Conservation (phyloP, 805 yeast species). For the Candida pini region DNA sequence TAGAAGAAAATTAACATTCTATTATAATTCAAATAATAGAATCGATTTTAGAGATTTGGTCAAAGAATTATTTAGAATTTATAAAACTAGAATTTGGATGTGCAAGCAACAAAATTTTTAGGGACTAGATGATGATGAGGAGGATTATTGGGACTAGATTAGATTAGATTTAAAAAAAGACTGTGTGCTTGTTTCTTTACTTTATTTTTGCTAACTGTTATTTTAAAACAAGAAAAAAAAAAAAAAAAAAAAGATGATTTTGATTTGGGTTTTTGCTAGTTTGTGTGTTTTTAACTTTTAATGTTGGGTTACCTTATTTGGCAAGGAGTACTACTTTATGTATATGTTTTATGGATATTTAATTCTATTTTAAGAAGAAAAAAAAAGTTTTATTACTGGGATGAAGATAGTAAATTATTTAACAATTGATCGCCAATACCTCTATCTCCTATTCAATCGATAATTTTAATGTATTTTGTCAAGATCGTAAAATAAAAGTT, state of each 20-base stretch:
- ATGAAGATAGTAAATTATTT: no score
- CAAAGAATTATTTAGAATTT: constrained; percentile 65
- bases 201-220: neutral
- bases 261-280: neutral
- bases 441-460: no score
- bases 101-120: constrained; percentile 34
- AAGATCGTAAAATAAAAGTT: no score
- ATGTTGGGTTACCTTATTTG: neutral
- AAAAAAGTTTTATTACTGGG: no score
- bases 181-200: neutral
- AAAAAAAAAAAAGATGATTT: constrained; percentile 3
- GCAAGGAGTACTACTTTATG: no score
- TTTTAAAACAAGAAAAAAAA: constrained; percentile 5
- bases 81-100: constrained; percentile 86
- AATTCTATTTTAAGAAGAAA: no score
- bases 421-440: no score
- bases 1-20: constrained; percentile 72
- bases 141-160: no score
- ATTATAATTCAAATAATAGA: constrained; percentile 55
- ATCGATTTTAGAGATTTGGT: constrained; percentile 77
- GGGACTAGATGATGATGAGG: no score
- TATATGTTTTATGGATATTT: no score
- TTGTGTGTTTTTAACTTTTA: neutral
- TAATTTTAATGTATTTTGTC: no score
- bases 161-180: no score